Conservation (phyloP, 2,329 filamentous ascomycete genomes). For the Colletotrichum musae region DNA sequence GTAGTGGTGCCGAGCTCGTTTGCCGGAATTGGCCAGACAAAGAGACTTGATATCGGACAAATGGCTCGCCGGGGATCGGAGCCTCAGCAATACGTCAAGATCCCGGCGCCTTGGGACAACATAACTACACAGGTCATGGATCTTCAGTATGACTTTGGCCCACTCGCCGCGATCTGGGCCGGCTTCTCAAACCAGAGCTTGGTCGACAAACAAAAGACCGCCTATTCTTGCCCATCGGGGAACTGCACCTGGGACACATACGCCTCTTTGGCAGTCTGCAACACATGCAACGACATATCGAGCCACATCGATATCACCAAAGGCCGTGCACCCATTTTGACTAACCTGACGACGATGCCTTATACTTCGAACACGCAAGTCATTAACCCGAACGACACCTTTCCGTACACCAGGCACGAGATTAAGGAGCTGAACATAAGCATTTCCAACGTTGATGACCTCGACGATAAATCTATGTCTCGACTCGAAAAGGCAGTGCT, state of each 20-base stretch:
- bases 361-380: neutral
- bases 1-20: neutral
- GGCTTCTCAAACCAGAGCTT: conserved; percentile 5
- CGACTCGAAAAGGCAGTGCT: neutral
- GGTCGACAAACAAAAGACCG: neutral
- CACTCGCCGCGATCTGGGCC: conserved; percentile 7
- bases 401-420: neutral
- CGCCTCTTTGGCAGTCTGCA: conserved; percentile 4
- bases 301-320: neutral
- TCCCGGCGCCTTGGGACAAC: neutral
- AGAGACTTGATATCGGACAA: conserved; percentile 4
- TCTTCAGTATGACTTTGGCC: conserved; percentile 2
- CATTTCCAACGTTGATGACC: neutral
- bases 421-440: neutral
- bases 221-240: neutral
- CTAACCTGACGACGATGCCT: neutral
- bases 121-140: neutral
- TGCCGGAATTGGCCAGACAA: neutral
- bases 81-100: neutral
- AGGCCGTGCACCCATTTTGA: neutral
- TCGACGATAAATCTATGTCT: neutral
- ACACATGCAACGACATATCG: neutral
- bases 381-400: neutral
- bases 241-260: conserved; percentile 4
- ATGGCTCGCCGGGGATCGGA: neutral